Evolutionary conservation across 495 filamentous ascomycete species (phyloP), one percentile per base, ranked within the genome.

Genomic region (Aspergillus hancockii): DNA sequence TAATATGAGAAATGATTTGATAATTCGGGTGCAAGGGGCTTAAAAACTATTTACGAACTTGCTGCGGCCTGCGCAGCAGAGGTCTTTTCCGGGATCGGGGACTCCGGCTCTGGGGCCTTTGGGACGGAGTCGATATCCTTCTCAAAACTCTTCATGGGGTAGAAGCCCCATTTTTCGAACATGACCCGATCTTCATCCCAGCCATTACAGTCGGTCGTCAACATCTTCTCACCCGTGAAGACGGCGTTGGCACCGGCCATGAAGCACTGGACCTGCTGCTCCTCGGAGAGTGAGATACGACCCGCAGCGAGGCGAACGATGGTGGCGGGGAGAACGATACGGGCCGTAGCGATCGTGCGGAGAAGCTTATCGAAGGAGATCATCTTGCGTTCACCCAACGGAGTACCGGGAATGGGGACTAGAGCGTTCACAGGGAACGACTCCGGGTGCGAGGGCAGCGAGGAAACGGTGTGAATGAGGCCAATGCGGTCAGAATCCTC

Each of bases 151-250:
- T 81, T 77, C 88, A 90, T 89, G 36, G 89, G 88, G 62, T 80
- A 76, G 64, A 91, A 73, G 9, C 91, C 91, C 88, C 88, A 93
- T 49, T 79, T 78, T 9, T 87, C 84, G 73, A 95, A 92, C 84
- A 93, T 88, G 8, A 58, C 83, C 52, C 82, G 85, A 63, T 95
- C 91, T 73, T 92, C 89, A 61, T 92, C 90, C 89, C 90, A 95
- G 5, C 90, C 91, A 61, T 87, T 92, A 68, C 90, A 93, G 55
- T 89, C 88, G 0, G 91, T 93, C 18, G 91, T 95, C 76, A 93
- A 66, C 91, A 95, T 93, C 81, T 91, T 93, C 76, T 95, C 91
- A 19, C 91, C 91, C 0, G 91, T 95, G 70, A 95, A 95, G 8
- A 95, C 83, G 13, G 91, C 91, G 68, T 95, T 95, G 0, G 91